These are phyloP conservation scores for Ceriops zippeliana DNA, from an alignment of 345 rosid genomes.

Conservation along the genomic window DNA sequence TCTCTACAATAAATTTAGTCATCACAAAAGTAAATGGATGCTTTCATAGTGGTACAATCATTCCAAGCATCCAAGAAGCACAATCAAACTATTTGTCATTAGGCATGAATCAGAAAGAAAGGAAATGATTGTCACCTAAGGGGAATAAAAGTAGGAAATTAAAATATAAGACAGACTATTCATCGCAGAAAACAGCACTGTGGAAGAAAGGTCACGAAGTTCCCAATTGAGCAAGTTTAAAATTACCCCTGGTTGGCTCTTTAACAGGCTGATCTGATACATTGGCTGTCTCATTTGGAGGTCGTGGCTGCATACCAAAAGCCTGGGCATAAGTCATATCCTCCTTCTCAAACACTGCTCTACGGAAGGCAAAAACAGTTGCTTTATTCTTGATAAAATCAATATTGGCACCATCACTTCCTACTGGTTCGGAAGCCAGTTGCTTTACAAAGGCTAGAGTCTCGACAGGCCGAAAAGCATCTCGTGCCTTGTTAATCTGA, in stretches of 20 bases:
- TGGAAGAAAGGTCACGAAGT: not conserved
- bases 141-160: not conserved
- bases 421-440: conserved; percentile 58
- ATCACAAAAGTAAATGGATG: no score
- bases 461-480: conserved; percentile 52
- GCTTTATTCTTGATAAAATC: conserved; percentile 63
- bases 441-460: conserved; percentile 58
- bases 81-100: not conserved
- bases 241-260: conserved; percentile 61
- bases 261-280: conserved; percentile 38
- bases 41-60: not conserved
- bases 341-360: conserved; percentile 88
- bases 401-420: conserved; percentile 38
- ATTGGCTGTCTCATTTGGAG: conserved; percentile 30
- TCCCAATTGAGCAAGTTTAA: conserved; percentile 1
- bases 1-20: no score
- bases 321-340: conserved; percentile 98
- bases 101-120: not conserved
- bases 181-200: not conserved
- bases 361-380: conserved; percentile 59
- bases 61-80: not conserved
- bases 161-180: not conserved
- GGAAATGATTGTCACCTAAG: not conserved
- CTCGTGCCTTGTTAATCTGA: conserved; percentile 74
- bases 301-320: conserved; percentile 66